These are phyloP conservation scores for Coemansia sp. DNA, from an alignment of 192 early-diverging fungal species.

Conservation along the genomic window DNA sequence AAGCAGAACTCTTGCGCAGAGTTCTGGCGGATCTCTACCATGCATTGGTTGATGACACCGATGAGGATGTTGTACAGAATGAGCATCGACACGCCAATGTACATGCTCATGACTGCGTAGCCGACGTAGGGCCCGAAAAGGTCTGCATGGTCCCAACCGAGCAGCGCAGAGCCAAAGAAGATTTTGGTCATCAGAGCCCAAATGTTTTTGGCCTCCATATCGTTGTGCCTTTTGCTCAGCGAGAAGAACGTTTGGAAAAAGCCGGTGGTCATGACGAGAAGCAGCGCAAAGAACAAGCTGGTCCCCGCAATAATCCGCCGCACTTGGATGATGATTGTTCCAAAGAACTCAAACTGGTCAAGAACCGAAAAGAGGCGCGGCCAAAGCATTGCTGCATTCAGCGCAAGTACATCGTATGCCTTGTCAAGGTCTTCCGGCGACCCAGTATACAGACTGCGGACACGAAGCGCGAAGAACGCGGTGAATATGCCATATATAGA, in stretches of 20 bases:
- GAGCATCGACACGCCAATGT: constrained; percentile 47
- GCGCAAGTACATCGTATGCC: constrained; percentile 39
- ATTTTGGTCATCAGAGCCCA: constrained; percentile 43
- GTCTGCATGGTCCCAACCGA: constrained; percentile 43
- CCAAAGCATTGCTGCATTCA: constrained; percentile 47
- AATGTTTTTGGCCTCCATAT: constrained; percentile 23
- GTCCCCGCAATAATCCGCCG: constrained; percentile 35
- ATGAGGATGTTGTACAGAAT: constrained; percentile 48
- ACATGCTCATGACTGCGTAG: constrained; percentile 35
- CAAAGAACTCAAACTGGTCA: constrained; percentile 46
- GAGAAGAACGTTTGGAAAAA: constrained; percentile 47
- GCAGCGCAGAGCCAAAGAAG: constrained; percentile 38
- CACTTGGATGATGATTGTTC: constrained; percentile 45
- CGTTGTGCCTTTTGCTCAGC: constrained; percentile 36
- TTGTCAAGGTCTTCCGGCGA: constrained; percentile 30
- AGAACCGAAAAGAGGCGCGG: constrained; percentile 40
- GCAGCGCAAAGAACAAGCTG: constrained; percentile 41
- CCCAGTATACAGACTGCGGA: constrained; percentile 34
- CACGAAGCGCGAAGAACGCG: constrained; percentile 29
- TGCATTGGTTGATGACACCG: constrained; percentile 47
- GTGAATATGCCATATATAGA: constrained; percentile 32
- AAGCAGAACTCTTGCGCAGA: constrained; percentile 42
- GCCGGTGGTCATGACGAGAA: constrained; percentile 37
- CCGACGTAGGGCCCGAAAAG: constrained; percentile 39
- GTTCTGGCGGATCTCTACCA: constrained; percentile 38